These are phyloP conservation scores for Sarcodon sp. DNA, from an alignment of 768 basidiomycete genomes.

Conservation along the genomic window DNA sequence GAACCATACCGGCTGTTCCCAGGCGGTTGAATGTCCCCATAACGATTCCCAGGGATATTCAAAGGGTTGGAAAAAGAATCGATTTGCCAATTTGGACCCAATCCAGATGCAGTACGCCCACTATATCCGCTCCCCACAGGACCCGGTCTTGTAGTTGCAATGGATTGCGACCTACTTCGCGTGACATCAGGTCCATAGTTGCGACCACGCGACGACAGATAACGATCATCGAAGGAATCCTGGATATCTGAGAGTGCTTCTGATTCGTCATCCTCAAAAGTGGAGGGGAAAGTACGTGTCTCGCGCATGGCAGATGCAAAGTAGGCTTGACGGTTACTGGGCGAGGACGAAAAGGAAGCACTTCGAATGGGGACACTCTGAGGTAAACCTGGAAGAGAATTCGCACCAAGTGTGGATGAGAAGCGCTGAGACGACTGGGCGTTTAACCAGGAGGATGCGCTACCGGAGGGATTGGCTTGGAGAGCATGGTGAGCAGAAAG, in stretches of 20 bases:
- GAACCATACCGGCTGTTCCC: slow-evolving; percentile 51
- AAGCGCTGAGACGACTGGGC: slow-evolving; percentile 34
- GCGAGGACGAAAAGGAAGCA: slow-evolving; percentile 51
- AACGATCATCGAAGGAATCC: slow-evolving; percentile 24
- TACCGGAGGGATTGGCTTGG: slow-evolving; percentile 19
- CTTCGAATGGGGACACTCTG: slow-evolving; percentile 51
- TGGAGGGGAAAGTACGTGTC: slow-evolving; percentile 51
- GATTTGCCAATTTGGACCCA: slow-evolving; percentile 20
- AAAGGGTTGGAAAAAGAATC: slow-evolving; percentile 39
- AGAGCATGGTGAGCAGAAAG: slow-evolving; percentile 35
- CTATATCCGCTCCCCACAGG: slow-evolving; percentile 33
- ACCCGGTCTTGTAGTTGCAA: slow-evolving; percentile 47
- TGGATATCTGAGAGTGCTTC: slow-evolving; percentile 44
- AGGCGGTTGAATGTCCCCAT: slow-evolving; percentile 53
- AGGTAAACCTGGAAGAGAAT: slow-evolving; percentile 23
- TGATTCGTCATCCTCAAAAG: slow-evolving; percentile 73
- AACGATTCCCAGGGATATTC: slow-evolving; percentile 39
- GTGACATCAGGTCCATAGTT: slow-evolving; percentile 48
- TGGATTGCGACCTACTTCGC: slow-evolving; percentile 66
- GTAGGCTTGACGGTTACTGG: slow-evolving; percentile 30
- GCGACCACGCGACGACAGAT: slow-evolving; percentile 41
- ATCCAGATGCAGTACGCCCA: slow-evolving; percentile 39
- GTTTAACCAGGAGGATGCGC: background rate
- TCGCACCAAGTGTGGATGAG: slow-evolving; percentile 27
- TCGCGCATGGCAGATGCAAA: slow-evolving; percentile 60